Evolutionary conservation across 1,284 basidiomycete genomes (phyloP).

Genomic region (Irpex sp.): DNA sequence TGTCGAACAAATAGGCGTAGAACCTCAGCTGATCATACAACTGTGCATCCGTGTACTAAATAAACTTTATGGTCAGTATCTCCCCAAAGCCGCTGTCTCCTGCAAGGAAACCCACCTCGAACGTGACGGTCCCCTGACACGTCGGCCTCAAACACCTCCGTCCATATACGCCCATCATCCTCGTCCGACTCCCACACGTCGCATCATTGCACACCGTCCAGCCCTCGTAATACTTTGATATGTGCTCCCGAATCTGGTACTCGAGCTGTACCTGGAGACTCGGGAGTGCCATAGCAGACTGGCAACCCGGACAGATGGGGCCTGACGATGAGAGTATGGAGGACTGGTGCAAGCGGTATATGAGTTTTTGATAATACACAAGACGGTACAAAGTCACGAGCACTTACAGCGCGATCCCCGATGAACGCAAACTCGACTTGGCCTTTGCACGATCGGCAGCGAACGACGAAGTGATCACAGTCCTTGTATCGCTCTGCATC

Average conservation of each 20-base stretch:
- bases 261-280: slow-evolving; percentile 87
- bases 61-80: not conserved
- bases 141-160: slow-evolving; percentile 67
- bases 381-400: not conserved
- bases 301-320: slow-evolving; percentile 62
- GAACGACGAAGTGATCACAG: slow-evolving; percentile 62
- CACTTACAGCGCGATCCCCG: slow-evolving; percentile 57
- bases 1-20: slow-evolving; percentile 76
- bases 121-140: slow-evolving; percentile 68
- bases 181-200: slow-evolving; percentile 80
- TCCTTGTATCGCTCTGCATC: slow-evolving; percentile 87
- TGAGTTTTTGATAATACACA: not conserved
- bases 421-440: slow-evolving; percentile 65
- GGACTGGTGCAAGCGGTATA: slow-evolving; percentile 25
- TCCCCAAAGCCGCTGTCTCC: not conserved
- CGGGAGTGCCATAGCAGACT: slow-evolving; percentile 44
- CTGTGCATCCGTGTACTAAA: slow-evolving; percentile 77
- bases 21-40: slow-evolving; percentile 89
- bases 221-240: slow-evolving; percentile 85
- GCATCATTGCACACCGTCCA: slow-evolving; percentile 88
- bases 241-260: slow-evolving; percentile 73
- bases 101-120: slow-evolving; percentile 54
- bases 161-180: slow-evolving; percentile 92
- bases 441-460: slow-evolving; percentile 72
- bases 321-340: slow-evolving; percentile 51